Evolutionary conservation across 768 basidiomycete genomes (phyloP).

Genomic region (Xanthoconium stramineum): DNA sequence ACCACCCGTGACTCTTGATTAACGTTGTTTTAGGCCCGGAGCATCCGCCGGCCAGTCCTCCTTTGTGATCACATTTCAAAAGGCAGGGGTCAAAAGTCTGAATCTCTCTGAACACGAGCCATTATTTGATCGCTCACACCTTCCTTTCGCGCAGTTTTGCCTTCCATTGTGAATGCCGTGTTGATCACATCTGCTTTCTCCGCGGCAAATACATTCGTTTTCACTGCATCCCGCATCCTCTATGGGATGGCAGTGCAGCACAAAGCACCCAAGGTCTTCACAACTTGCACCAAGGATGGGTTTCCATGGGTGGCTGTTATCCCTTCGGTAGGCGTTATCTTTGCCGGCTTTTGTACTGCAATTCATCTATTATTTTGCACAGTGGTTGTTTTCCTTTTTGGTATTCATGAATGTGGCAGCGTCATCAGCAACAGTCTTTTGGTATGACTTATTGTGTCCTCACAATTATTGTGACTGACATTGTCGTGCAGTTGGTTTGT

Average conservation of each 20-base stretch:
- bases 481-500: slow-evolving; percentile 56
- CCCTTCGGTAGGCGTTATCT: slow-evolving; percentile 19
- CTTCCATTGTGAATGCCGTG: slow-evolving; percentile 68
- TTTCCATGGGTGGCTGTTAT: slow-evolving; percentile 43
- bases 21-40: slow-evolving; percentile 6
- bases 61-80: slow-evolving; percentile 78
- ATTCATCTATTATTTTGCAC: slow-evolving; percentile 13
- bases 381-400: slow-evolving; percentile 43
- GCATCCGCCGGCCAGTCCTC: slow-evolving; percentile 63
- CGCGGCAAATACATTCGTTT: slow-evolving; percentile 53
- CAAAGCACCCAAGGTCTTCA: slow-evolving; percentile 50
- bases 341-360: slow-evolving; percentile 6
- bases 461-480: slow-evolving; percentile 14
- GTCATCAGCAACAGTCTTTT: slow-evolving; percentile 43
- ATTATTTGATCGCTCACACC: background rate
- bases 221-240: slow-evolving; percentile 39
- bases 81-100: slow-evolving; percentile 64
- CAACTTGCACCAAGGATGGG: slow-evolving; percentile 44
- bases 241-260: slow-evolving; percentile 46
- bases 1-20: background rate
- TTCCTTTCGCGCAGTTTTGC: slow-evolving; percentile 39
- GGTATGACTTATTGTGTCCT: slow-evolving; percentile 6
- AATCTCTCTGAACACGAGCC: slow-evolving; percentile 2
- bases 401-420: slow-evolving; percentile 64
- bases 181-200: slow-evolving; percentile 74